Evolutionary conservation across 2,329 filamentous ascomycete species (phyloP).

Genomic region (Beauveria rudraprayagi): DNA sequence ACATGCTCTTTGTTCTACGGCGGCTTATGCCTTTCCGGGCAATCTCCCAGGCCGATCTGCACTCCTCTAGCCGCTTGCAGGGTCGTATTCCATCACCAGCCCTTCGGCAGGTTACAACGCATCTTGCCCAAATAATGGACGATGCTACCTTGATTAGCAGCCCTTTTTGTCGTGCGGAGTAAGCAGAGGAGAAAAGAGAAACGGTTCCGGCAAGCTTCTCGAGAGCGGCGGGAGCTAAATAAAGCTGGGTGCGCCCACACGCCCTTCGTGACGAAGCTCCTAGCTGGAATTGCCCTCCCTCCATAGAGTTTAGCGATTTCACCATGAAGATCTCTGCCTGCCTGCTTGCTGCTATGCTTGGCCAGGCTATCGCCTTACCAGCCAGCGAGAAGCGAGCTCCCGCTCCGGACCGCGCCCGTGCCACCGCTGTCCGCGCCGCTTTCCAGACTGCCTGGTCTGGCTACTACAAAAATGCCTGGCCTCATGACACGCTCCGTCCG

Average conservation of each 20-base stretch:
- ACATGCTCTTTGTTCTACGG: background rate
- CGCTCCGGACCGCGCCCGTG: conserved; percentile 5
- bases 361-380: conserved; percentile 3
- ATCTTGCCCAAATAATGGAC: background rate
- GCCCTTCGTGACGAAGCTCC: background rate
- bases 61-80: background rate
- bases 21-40: background rate
- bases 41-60: background rate
- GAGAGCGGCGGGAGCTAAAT: background rate
- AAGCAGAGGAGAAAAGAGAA: background rate
- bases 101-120: background rate
- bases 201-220: background rate
- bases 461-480: conserved; percentile 68
- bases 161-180: background rate
- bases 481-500: conserved; percentile 67
- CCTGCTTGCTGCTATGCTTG: background rate
- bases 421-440: conserved; percentile 30
- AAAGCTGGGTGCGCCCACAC: background rate
- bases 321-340: background rate
- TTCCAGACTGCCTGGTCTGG: conserved; percentile 66
- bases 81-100: conserved; percentile 1
- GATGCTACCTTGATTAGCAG: background rate
- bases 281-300: background rate
- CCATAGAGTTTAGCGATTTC: background rate
- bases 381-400: conserved; percentile 4